Evolutionary conservation across 2,329 filamentous ascomycete genomes (phyloP), one percentile per base, ranked within the genome.

Genomic region (Didymella lethalis): DNA sequence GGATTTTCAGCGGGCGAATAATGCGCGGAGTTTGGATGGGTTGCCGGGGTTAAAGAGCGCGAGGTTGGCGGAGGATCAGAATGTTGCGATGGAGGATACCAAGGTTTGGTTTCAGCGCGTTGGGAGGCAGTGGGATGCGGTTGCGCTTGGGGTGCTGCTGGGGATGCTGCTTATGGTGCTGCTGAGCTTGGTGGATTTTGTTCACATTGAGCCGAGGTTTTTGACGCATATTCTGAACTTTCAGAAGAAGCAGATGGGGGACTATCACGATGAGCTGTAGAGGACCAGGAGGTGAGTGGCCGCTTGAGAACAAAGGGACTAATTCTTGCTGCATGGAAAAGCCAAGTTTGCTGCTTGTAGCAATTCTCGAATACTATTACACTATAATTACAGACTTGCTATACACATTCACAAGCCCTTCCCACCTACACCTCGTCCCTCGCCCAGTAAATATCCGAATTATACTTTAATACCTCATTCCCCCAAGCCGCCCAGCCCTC

Each of bases 401-500:
- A 10, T 40, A 18, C 32, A 34, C 32, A 26, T 18, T 5, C 25
- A 14, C 18, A 20, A 20, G 4, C 28, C 5, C 23, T 18, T 29
- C 29, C 0, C 29, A 38, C 3, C 23, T 34, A 28, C 18, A 32
- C 46, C 25, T 34, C 43, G 16, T 41, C 20, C 18, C 54, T 47
- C 34, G 60, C 52, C 85, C 85, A 87, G 68, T 80, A 84, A 7
- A 79, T 78, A 7, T 81, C 74, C 59, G 83, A 81, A 69, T 93
- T 91, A 67, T 90, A 93, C 61, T 85, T 85, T 57, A 92, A 75
- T 8, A 86, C 88, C 68, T 94, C 88, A 65, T 93, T 84, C 3
- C 91, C 91, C 90, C 90, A 93, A 28, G 85, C 85, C 84, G 88
- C 90, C 91, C 91, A 94, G 0, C 89, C 89, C 7, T 86, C 83